phyloP scores from a whole-genome alignment of 2,329 filamentous ascomycete genomes.

The Raffaelea arxii region DNA sequence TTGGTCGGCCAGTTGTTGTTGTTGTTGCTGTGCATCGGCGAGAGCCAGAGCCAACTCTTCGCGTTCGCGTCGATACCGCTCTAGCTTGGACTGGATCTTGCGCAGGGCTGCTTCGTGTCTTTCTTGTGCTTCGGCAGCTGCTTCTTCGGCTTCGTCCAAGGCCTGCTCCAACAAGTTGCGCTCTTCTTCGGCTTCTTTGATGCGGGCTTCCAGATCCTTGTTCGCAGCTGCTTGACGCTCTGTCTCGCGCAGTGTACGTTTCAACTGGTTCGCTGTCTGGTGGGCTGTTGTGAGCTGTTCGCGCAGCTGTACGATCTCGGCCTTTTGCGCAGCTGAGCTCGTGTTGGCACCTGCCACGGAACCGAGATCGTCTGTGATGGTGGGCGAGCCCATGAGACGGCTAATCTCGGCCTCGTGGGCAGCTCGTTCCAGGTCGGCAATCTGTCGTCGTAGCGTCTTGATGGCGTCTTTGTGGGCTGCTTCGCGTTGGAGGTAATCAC shows the following conservation, averaged over 20 bases:
- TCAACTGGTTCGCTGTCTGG: constrained; percentile 47
- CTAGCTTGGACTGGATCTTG: constrained; percentile 37
- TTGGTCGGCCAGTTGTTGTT: background rate
- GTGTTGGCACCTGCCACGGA: constrained; percentile 21
- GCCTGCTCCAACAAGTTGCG: constrained; percentile 49
- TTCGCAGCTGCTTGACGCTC: constrained; percentile 29
- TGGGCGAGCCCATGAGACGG: constrained; percentile 33
- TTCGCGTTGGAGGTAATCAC: constrained; percentile 56
- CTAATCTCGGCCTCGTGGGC: constrained; percentile 53
- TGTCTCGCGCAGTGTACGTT: constrained; percentile 37
- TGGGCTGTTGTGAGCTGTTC: constrained; percentile 52
- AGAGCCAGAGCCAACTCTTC: constrained; percentile 25
- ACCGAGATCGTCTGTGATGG: constrained; percentile 31
- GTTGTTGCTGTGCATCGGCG: constrained; percentile 19
- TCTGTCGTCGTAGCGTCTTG: constrained; percentile 53
- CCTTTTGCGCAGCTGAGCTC: constrained; percentile 36
- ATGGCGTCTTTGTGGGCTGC: constrained; percentile 51
- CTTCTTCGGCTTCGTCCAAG: constrained; percentile 43
- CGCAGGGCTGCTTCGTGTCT: constrained; percentile 33
- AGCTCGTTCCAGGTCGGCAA: constrained; percentile 57
- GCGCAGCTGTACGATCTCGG: constrained; percentile 49
- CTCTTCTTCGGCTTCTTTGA: constrained; percentile 49
- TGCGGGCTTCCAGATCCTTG: constrained; percentile 41
- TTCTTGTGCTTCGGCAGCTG: constrained; percentile 35
- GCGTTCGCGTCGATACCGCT: constrained; percentile 40